Percentiles rank a stretch among this genome's conserved stretches.
Conservation (phyloP, 306 rosid genomes). For the Fragaria ananassa region DNA sequence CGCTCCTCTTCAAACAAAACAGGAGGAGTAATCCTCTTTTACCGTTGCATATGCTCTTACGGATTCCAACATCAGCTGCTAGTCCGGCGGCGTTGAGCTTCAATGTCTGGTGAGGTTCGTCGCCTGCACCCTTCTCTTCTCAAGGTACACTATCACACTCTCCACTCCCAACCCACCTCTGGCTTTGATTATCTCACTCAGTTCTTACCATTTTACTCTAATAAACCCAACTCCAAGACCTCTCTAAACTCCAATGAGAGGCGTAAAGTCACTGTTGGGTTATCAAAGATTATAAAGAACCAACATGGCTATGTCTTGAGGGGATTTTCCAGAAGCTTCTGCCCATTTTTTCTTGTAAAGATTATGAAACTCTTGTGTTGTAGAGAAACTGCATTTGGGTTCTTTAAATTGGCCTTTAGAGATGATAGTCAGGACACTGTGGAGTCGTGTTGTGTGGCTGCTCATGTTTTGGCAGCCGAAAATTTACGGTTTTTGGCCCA, state of each 20-base stretch:
- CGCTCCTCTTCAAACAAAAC: too few relatives aligned
- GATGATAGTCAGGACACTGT: constrained; percentile 40
- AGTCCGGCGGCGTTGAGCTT: constrained; percentile 18
- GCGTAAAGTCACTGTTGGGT: constrained; percentile 45
- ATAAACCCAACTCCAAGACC: constrained; percentile 24
- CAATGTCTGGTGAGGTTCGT: constrained; percentile 49
- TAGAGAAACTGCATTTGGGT: constrained; percentile 56
- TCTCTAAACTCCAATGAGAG: constrained; percentile 48
- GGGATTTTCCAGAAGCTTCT: constrained; percentile 45
- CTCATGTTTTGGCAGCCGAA: constrained; percentile 51
- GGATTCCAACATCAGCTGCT: neutral
- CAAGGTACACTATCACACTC: constrained; percentile 28
- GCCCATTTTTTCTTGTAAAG: constrained; percentile 50
- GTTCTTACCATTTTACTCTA: constrained; percentile 44
- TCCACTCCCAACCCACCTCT: constrained; percentile 20
- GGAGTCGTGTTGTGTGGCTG: constrained; percentile 45
- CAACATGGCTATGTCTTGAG: constrained; percentile 35
- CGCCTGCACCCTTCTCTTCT: constrained; percentile 19
- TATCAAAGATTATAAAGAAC: constrained; percentile 54
- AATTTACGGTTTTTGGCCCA: constrained; percentile 50
- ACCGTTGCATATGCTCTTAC: too few relatives aligned
- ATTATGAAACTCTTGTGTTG: constrained; percentile 37
- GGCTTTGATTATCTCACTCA: constrained; percentile 44
- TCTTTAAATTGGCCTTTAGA: constrained; percentile 57
- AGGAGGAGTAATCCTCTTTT: too few relatives aligned